Evolutionary conservation across 352 stramenopile genomes (phyloP), one percentile per base, ranked within the genome.

Genomic region (Globisporangium irregulare): DNA sequence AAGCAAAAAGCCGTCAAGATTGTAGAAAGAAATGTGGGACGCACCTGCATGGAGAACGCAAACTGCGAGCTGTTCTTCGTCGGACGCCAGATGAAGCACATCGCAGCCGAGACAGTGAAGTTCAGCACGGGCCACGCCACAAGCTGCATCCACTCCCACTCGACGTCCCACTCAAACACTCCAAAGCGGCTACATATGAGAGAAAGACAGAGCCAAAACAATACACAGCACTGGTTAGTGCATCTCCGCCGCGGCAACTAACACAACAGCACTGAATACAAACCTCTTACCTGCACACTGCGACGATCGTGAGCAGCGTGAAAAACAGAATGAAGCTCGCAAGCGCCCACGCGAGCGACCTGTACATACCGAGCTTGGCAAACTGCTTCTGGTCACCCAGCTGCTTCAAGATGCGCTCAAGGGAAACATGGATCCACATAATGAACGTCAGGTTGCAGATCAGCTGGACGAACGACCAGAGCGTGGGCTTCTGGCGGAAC

Each of bases 101-200:
- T 96, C 1, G 91, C 87, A 14, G 85, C 76, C 62, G 91, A 93
- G 18, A 97, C 89, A 2, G 79, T 94, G 62, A 97, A 97, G 73
- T 97, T 97, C 50, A 97, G 80, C 53, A 97, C 85, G 15, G 91
- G 89, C 89, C 90, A 97, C 25, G 87, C 88, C 38, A 97, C 91
- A n/a, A 96, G 79, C 66, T 96, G 84, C 79, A 94, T 93, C 91
- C 91, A 97, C 66, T 96, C 86, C 82, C 86, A 97, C 70, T 97
- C 87, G 50, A 95, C 91, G 56, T 93, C 85, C 90, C 89, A 97
- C 69, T 94, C 91, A 57, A 96, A 96, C 15, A 94, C 79, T 7
- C 90, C 87, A 25, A 96, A 75, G 36, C 82, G 85, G 65, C 86
- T 91, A 24, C 25, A 58, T 1, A 9, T 12, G 7, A 24, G 43